Conservation (phyloP, 805 yeast genomes). For the Wickerhamiella lipophila region DNA sequence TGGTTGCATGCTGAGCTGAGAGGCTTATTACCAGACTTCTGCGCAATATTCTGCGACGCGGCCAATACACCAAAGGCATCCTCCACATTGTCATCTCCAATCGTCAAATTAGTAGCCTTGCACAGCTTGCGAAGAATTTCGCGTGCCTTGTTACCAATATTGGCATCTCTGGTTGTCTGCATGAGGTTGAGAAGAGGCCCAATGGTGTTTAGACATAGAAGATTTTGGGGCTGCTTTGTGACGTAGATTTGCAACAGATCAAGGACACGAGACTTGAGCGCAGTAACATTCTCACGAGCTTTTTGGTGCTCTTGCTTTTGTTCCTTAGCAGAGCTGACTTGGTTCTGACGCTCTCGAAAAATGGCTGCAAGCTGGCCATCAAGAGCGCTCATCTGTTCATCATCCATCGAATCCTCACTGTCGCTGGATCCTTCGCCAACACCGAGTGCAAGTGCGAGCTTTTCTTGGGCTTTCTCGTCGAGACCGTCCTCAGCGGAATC, state of each 20-base stretch:
- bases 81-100: constrained; percentile 12
- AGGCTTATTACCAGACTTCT: constrained; percentile 36
- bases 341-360: constrained; percentile 69
- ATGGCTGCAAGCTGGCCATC: constrained; percentile 74
- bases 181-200: constrained; percentile 50
- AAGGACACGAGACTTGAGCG: constrained; percentile 64
- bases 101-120: constrained; percentile 17
- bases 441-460: constrained; percentile 18
- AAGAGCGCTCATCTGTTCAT: constrained; percentile 90
- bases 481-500: constrained; percentile 25
- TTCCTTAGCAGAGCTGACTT: constrained; percentile 42
- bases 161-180: constrained; percentile 52
- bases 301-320: constrained; percentile 55
- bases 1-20: constrained; percentile 49
- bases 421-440: constrained; percentile 26
- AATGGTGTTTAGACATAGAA: constrained; percentile 31
- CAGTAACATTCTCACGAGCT: constrained; percentile 66
- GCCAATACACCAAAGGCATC: constrained; percentile 24
- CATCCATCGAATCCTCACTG: constrained; percentile 79
- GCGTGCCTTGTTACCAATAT: constrained; percentile 62
- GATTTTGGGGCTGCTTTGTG: constrained; percentile 32
- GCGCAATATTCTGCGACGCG: constrained; percentile 30
- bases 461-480: constrained; percentile 19
- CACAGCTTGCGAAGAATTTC: constrained; percentile 42
- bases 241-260: constrained; percentile 61